Percentiles rank a stretch among this genome's conserved stretches.
phyloP scores from a whole-genome alignment of 345 rosid genomes.

The Citrus medica region DNA sequence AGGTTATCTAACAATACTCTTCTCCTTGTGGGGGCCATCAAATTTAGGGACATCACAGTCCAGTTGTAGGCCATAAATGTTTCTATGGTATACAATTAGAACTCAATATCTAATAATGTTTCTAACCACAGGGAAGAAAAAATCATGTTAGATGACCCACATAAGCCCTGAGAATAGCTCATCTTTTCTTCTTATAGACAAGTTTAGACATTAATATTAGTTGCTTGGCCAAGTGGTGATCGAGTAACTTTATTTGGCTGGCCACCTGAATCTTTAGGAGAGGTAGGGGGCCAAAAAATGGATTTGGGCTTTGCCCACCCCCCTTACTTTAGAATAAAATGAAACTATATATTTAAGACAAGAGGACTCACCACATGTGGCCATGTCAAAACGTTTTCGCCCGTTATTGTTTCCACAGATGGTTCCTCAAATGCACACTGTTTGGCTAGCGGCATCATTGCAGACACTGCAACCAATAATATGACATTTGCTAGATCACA shows the following conservation, averaged over 20 bases:
- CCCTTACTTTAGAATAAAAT: too few relatives aligned
- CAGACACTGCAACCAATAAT: constrained; percentile 74
- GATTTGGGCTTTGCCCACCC: too few relatives aligned
- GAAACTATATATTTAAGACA: neutral
- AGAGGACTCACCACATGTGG: constrained; percentile 75
- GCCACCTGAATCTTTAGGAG: too few relatives aligned
- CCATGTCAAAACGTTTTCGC: constrained; percentile 91
- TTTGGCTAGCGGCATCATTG: constrained; percentile 90
- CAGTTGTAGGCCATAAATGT: neutral
- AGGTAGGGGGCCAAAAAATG: too few relatives aligned
- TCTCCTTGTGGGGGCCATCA: neutral
- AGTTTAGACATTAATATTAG: neutral
- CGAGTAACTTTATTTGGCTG: too few relatives aligned
- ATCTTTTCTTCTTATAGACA: neutral
- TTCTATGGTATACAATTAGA: neutral
- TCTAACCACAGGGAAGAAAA: neutral
- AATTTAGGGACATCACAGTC: neutral
- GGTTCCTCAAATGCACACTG: constrained; percentile 98
- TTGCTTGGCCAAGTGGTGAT: too few relatives aligned
- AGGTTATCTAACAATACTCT: neutral
- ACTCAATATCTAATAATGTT: neutral
- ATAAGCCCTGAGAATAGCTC: neutral
- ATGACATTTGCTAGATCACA: neutral
- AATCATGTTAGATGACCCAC: neutral
- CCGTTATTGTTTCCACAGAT: constrained; percentile 81